Conservation (phyloP, 2,329 filamentous ascomycete species). For the Fusarium sp. region DNA sequence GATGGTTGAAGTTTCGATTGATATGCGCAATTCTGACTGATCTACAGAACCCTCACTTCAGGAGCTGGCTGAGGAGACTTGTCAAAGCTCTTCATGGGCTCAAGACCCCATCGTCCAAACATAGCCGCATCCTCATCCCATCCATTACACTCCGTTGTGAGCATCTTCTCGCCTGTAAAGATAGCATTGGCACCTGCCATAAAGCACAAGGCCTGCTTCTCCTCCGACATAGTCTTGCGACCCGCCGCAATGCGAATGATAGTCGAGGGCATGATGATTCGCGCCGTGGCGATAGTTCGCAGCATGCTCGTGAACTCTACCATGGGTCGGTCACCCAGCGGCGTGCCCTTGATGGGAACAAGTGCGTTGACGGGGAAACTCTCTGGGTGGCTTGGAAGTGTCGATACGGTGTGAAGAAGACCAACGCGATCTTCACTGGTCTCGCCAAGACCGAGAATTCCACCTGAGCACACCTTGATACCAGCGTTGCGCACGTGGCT, state of each 20-base stretch:
- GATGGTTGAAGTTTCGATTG: background rate
- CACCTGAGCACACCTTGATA: constrained; percentile 90
- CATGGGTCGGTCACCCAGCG: constrained; percentile 78
- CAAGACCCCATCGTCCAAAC: constrained; percentile 85
- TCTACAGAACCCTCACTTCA: constrained; percentile 42
- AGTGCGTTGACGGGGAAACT: constrained; percentile 92
- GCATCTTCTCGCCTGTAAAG: constrained; percentile 95
- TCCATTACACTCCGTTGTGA: constrained; percentile 90
- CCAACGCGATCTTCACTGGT: constrained; percentile 82
- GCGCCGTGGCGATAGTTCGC: constrained; percentile 84
- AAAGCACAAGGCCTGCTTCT: constrained; percentile 90
- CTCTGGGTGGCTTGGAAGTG: constrained; percentile 84
- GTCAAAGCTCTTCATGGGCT: constrained; percentile 74
- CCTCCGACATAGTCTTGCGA: constrained; percentile 84
- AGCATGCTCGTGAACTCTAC: constrained; percentile 83
- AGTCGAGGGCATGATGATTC: constrained; percentile 84
- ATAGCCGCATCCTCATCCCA: constrained; percentile 90
- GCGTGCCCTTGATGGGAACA: constrained; percentile 91
- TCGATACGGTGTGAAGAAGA: constrained; percentile 83
- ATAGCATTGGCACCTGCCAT: constrained; percentile 94
- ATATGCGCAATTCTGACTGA: background rate
- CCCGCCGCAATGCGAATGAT: constrained; percentile 91
- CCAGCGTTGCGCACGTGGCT: constrained; percentile 85
- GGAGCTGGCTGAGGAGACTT: constrained; percentile 47
- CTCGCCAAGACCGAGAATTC: constrained; percentile 88